phyloP scores from a whole-genome alignment of 2,329 filamentous ascomycete species.

The Arthrobotrys musiformis region DNA sequence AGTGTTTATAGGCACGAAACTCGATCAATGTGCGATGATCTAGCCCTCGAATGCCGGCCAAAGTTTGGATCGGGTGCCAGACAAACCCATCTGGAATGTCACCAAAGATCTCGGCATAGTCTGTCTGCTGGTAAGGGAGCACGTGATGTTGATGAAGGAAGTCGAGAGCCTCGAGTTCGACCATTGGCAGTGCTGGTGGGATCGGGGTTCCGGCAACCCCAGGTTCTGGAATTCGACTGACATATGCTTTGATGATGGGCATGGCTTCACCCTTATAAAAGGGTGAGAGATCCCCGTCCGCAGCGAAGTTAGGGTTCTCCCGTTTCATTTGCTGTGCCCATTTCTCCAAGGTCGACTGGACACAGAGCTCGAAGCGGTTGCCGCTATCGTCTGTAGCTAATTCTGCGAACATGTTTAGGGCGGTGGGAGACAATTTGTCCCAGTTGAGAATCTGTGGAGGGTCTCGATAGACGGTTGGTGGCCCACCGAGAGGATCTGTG shows the following conservation, averaged over 20 bases:
- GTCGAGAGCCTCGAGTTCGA: slow-evolving; percentile 48
- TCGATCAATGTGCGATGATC: slow-evolving; percentile 48
- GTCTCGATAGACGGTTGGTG: slow-evolving; percentile 23
- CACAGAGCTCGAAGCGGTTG: slow-evolving; percentile 41
- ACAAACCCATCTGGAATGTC: slow-evolving; percentile 47
- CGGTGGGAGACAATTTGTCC: slow-evolving; percentile 5
- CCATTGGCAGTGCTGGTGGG: slow-evolving; percentile 44
- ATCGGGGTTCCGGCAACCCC: slow-evolving; percentile 32
- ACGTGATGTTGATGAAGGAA: slow-evolving; percentile 42
- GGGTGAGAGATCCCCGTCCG: slow-evolving; percentile 45
- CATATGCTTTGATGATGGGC: slow-evolving; percentile 50
- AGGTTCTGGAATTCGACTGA: slow-evolving; percentile 40
- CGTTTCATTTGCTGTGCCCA: slow-evolving; percentile 35
- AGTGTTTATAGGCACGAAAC: slow-evolving; percentile 50
- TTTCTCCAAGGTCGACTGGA: slow-evolving; percentile 27
- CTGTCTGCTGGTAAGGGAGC: slow-evolving; percentile 45
- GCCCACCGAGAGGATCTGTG: neutral
- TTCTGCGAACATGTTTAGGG: slow-evolving; percentile 40
- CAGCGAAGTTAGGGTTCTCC: slow-evolving; percentile 30
- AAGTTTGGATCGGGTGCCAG: slow-evolving; percentile 48
- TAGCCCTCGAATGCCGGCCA: slow-evolving; percentile 38
- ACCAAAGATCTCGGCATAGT: slow-evolving; percentile 41
- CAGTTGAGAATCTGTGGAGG: slow-evolving; percentile 19
- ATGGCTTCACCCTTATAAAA: slow-evolving; percentile 42
- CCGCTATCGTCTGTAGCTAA: slow-evolving; percentile 14